Percentiles rank a stretch among this genome's conserved stretches.
phyloP scores from a whole-genome alignment of 768 basidiomycete species.

The Cytidiella melzeri region DNA sequence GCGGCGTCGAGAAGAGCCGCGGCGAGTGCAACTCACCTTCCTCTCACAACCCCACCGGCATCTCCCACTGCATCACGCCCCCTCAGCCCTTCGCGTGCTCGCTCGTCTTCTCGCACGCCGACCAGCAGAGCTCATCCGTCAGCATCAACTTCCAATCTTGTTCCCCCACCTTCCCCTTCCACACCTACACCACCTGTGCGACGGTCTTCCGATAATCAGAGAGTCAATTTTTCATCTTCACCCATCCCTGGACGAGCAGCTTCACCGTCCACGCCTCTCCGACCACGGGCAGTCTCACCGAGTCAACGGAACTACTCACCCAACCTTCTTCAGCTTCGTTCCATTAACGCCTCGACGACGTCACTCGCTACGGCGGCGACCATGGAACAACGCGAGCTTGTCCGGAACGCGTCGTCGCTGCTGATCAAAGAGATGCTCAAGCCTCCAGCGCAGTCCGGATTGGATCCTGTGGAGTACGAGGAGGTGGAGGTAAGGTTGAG shows the following conservation, averaged over 20 bases:
- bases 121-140: slow-evolving; percentile 40
- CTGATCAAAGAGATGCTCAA: slow-evolving; percentile 62
- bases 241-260: slow-evolving; percentile 39
- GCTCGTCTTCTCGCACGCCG: slow-evolving; percentile 38
- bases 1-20: slow-evolving; percentile 31
- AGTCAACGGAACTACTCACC: slow-evolving; percentile 25
- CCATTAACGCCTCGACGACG: slow-evolving; percentile 53
- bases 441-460: slow-evolving; percentile 49
- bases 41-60: slow-evolving; percentile 30
- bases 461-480: slow-evolving; percentile 56
- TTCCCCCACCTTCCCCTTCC: slow-evolving; percentile 31
- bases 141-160: slow-evolving; percentile 44
- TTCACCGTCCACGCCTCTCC: slow-evolving; percentile 39
- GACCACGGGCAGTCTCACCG: slow-evolving; percentile 29
- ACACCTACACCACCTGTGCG: slow-evolving; percentile 26
- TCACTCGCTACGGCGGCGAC: slow-evolving; percentile 35
- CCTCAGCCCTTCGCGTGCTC: slow-evolving; percentile 37
- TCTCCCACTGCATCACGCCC: slow-evolving; percentile 34
- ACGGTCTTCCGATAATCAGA: slow-evolving; percentile 21
- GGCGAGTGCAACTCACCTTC: slow-evolving; percentile 37
- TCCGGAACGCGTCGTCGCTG: slow-evolving; percentile 57
- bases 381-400: slow-evolving; percentile 58
- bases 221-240: slow-evolving; percentile 29
- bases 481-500: slow-evolving; percentile 67
- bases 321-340: slow-evolving; percentile 44